Conservation (phyloP, 768 basidiomycete genomes). For the Auricularia cornea region DNA sequence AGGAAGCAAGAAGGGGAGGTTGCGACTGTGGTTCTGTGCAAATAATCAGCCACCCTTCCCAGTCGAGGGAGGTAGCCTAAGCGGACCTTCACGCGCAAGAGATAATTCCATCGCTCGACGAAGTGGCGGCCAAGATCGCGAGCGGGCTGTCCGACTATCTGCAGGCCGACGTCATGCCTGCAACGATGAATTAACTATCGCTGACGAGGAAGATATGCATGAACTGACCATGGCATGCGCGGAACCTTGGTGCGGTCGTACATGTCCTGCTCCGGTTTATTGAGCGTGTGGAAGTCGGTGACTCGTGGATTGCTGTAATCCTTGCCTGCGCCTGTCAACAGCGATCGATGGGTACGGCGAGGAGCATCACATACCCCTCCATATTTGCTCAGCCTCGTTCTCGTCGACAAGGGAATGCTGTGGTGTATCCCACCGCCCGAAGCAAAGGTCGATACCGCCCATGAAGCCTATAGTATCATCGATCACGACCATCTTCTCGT, state of each 20-base stretch:
- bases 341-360: no score
- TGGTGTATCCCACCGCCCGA: conserved; percentile 95
- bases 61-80: conserved; percentile 26
- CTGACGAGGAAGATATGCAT: neutral
- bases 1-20: conserved; percentile 90
- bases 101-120: conserved; percentile 89
- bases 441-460: conserved; percentile 94
- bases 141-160: conserved; percentile 93
- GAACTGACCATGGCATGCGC: conserved; percentile 87
- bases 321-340: conserved; percentile 55
- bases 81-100: conserved; percentile 76
- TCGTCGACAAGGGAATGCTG: conserved; percentile 90
- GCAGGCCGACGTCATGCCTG: conserved; percentile 96
- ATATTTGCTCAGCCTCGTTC: conserved; percentile 64
- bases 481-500: conserved; percentile 96
- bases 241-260: conserved; percentile 85
- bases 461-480: conserved; percentile 97
- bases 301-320: conserved; percentile 91
- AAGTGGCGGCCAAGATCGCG: conserved; percentile 93
- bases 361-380: conserved; percentile 76
- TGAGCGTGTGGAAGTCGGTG: conserved; percentile 73
- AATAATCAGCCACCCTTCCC: conserved; percentile 5
- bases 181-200: no score
- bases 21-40: conserved; percentile 74
- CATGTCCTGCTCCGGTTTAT: conserved; percentile 92